These are phyloP conservation scores for Teratosphaeria nubilosa DNA, from an alignment of 2,329 filamentous ascomycete genomes.

Conservation along the genomic window DNA sequence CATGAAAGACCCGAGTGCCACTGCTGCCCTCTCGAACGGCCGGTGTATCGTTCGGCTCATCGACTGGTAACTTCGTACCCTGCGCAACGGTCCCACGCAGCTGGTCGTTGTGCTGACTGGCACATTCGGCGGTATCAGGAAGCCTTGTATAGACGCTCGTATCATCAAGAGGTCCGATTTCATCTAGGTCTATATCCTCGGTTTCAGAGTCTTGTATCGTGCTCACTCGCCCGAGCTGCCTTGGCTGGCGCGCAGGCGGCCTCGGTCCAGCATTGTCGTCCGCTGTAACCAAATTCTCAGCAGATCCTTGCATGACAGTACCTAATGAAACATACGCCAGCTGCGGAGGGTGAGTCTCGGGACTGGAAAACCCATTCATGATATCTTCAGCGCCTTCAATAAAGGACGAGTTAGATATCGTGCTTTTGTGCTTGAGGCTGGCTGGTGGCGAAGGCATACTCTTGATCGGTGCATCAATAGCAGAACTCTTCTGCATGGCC, in stretches of 20 bases:
- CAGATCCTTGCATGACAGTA: too few species aligned
- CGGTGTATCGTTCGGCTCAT: not conserved
- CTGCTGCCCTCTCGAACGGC: not conserved
- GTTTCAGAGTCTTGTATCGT: conserved; percentile 13
- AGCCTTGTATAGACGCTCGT: not conserved
- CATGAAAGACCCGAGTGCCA: not conserved
- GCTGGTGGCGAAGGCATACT: conserved; percentile 3
- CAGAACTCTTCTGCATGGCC: not conserved
- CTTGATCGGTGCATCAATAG: not conserved
- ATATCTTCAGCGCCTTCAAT: not conserved
- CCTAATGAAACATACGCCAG: not conserved
- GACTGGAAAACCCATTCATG: not conserved
- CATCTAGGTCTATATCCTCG: conserved; percentile 9
- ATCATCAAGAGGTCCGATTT: not conserved
- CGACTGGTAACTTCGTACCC: not conserved
- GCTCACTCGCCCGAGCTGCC: conserved; percentile 4
- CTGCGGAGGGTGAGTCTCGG: not conserved
- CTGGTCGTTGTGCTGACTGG: not conserved
- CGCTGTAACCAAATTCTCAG: not conserved
- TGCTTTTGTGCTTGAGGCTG: conserved; percentile 7
- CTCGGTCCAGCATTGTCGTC: not conserved
- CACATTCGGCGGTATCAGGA: not conserved
- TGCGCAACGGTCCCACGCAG: not conserved
- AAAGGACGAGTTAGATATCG: not conserved
- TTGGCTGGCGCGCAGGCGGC: not conserved